Evolutionary conservation across 2,329 filamentous ascomycete genomes (phyloP), one percentile per base, ranked within the genome.

Genomic region (Exophiala aquamarina): DNA sequence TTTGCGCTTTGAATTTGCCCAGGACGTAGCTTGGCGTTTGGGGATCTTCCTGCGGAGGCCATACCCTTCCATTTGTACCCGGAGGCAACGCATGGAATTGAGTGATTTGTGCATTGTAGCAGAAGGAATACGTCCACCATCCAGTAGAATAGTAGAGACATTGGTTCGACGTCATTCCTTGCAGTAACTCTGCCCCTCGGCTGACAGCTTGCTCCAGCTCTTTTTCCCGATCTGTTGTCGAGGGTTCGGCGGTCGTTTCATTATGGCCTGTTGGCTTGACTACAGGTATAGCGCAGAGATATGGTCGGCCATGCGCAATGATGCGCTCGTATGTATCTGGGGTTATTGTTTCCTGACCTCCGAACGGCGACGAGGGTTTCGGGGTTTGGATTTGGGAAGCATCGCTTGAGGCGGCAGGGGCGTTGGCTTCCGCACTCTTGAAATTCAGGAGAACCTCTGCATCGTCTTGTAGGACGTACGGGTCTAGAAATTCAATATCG

Each of bases 101-200:
- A 61, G 88, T 86, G 52, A 96, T 84, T 54, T 92, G 83, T 52
- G 84, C 79, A 63, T 88, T 88, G 70, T 95, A 93, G 74, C 91
- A 96, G 67, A 95, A 95, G 59, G 85, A 87, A 69, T 96, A 96
- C 63, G 87, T 93, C 91, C 91, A 96, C 91, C 91, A 96, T 0
- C 91, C 91, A 1, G 83, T 87, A 56, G 90, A 71, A 65, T 82
- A 87, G 71, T 92, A 95, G 54, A 96, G 79, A 66, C 91, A 96
- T 32, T 59, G 57, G 41, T 79, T 78, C 3, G 84, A 86, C 43
- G 91, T 80, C 68, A 96, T 84, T 19, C 84, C 82, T 55, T 81
- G 79, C 41, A 96, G 73, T 17, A 96, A 76, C 61, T 93, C 86
- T 78, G 88, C 87, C 4, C 91, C 91, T 39, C 83, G 83, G 23